phyloP scores from a whole-genome alignment of 345 rosid genomes.

The Erysimum cheiranthoides region DNA sequence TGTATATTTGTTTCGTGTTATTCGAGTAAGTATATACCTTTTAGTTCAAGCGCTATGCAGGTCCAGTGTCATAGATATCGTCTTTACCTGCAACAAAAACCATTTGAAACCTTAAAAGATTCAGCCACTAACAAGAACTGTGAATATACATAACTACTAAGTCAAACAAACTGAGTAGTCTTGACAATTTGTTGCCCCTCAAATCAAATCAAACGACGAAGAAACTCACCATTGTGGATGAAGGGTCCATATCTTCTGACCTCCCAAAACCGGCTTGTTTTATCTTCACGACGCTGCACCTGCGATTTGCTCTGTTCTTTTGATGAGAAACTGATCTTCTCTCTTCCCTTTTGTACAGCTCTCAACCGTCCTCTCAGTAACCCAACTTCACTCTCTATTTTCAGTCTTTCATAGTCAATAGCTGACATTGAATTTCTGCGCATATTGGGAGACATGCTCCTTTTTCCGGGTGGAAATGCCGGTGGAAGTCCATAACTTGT shows the following conservation, averaged over 20 bases:
- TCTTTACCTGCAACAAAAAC: conserved; percentile 30
- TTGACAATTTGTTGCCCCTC: background rate
- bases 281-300: conserved; percentile 52
- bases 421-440: conserved; percentile 82
- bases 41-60: conserved; percentile 38
- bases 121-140: background rate
- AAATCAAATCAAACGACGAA: background rate
- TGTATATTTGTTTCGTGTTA: conserved; percentile 21
- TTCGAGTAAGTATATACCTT: conserved; percentile 16
- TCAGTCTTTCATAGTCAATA: conserved; percentile 67
- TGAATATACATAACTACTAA: background rate
- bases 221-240: conserved; percentile 40
- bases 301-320: conserved; percentile 51
- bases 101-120: background rate
- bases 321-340: conserved; percentile 55
- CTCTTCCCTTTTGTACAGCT: conserved; percentile 62
- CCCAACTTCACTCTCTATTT: conserved; percentile 76
- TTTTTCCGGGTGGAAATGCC: conserved; percentile 39
- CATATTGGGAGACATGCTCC: conserved; percentile 44
- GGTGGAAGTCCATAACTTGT: conserved; percentile 46
- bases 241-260: conserved; percentile 46
- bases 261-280: conserved; percentile 55
- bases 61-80: conserved; percentile 32
- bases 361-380: conserved; percentile 62
- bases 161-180: background rate